Base-by-base conservation (phyloP, 495 filamentous ascomycete species). In the Podospora appendiculata region DNA sequence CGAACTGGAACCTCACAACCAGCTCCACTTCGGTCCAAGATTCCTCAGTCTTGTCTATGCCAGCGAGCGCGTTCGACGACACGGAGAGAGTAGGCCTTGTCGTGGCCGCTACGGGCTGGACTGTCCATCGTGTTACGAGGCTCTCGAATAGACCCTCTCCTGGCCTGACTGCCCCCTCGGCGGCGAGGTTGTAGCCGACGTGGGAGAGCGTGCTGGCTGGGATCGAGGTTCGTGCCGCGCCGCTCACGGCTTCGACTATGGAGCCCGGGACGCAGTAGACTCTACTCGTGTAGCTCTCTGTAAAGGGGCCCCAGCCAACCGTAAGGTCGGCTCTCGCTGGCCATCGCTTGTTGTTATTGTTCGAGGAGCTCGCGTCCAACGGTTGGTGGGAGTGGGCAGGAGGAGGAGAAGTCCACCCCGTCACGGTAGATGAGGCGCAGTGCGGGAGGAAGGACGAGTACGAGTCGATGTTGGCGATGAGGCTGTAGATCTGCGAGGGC, bases 381-480 rank as follows among this genome's bases (percentile, higher is more conserved):
- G 2, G 25, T 25, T 25, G 25, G 25, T 25, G 25, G 25, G 25
- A 25, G 25, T n/a, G n/a, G n/a, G n/a, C n/a, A n/a, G 25, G 25
- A 25, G 45, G 67, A 51, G 41, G 57, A 52, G 35, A 45, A 3
- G 70, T 65, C 76, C 76, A 80, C 19, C 52, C 55, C 6, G 88
- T 95, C 2, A 96, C 87, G 33, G 68, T 76, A 2, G 86, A 88
- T 7, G 73, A 70, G 11, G 75, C 73, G 68, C 90, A 90, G 80
- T 93, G 94, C 8, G 92, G 92, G 33, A 96, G 80, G 81, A 94
- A 97, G 56, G 70, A 60, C 41, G 70, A 68, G 82, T 96, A 98
- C 58, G 78, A 79, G 66, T 85, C 76, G 55, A 96, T 83, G 64
- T 95, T 88, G 63, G 89, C 79, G 67, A 96, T 88, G 34, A 96